These are phyloP conservation scores for Chloris gayana DNA, from an alignment of 176 grass and related monocot species.

Conservation along the genomic window DNA sequence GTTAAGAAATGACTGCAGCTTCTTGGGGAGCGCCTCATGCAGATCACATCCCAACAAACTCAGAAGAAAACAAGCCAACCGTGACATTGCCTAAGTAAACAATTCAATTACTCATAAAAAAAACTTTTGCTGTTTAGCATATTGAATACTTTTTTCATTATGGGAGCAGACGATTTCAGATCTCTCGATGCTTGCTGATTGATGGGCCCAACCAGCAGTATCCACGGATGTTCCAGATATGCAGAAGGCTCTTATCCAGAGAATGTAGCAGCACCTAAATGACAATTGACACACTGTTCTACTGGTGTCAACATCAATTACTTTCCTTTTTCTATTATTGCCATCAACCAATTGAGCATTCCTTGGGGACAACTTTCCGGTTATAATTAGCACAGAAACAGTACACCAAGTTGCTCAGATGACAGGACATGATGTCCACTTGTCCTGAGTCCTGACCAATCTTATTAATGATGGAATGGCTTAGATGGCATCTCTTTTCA, in stretches of 20 bases:
- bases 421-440: constrained; percentile 21
- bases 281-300: constrained; percentile 32
- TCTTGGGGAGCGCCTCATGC: not conserved
- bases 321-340: constrained; percentile 34
- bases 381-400: constrained; percentile 36
- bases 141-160: not conserved
- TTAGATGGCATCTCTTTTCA: constrained; percentile 44
- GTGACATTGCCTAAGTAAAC: constrained; percentile 10
- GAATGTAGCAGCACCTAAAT: constrained; percentile 29
- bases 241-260: constrained; percentile 27
- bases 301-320: constrained; percentile 20
- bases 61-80: constrained; percentile 11
- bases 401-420: constrained; percentile 28
- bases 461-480: constrained; percentile 23
- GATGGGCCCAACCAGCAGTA: constrained; percentile 23
- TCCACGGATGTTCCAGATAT: constrained; percentile 3
- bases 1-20: not conserved
- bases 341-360: constrained; percentile 37
- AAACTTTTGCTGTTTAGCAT: not conserved
- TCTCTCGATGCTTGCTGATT: not conserved
- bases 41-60: constrained; percentile 4
- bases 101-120: constrained; percentile 23
- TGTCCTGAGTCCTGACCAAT: constrained; percentile 31
- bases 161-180: constrained; percentile 12
- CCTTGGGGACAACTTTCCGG: constrained; percentile 25